Base-by-base conservation (phyloP, 345 rosid species). In the Turnera subulata region DNA sequence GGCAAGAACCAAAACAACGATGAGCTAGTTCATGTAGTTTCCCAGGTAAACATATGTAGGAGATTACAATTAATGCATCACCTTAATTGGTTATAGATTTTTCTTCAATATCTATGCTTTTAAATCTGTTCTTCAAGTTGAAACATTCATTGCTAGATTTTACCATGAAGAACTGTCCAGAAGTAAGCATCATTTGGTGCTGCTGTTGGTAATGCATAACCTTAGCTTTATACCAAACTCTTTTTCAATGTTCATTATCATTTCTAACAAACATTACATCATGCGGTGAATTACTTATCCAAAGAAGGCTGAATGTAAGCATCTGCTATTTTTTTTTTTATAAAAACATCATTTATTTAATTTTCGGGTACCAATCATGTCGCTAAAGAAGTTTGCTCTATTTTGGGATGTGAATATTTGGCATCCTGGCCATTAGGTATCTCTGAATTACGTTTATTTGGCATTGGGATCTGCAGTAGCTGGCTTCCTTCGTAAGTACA, bases 21-120 rank as follows among this genome's bases (percentile, higher is more conserved):
- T 19, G 22, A 11, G 8, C 6, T 67, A 1, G 38, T 63, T 21
- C 60, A 59, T 46, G 29, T 17, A 37, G 67, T 75, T 19, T 70
- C 79, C 13, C 18, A 63, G 76, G 79, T 75, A 70, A 42, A 24
- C n/a, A n/a, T n/a, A 15, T 39, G 53, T 18, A n/a, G 6, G 6
- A 8, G 63, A 1, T 26, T 63, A 20, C 59, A 59, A 39, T 25
- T n/a, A 35, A 63, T 75, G 19, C 66, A 75, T 10, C 17, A 62
- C 72, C 75, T 74, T n/a, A 70, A 32, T 20, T 14, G 8, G 11
- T 17, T 7, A 18, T 6, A 19, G 11, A 5, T 6, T 4, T 58
- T 32, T 25, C 13, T 16, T 59, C 40, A n/a, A 32, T 45, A 40
- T 10, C 11, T 17, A 25, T 51, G 16, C 5, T 18, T 29, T 2